These are phyloP conservation scores for Neurospora sp. DNA, from an alignment of 495 filamentous ascomycete species.

Conservation along the genomic window DNA sequence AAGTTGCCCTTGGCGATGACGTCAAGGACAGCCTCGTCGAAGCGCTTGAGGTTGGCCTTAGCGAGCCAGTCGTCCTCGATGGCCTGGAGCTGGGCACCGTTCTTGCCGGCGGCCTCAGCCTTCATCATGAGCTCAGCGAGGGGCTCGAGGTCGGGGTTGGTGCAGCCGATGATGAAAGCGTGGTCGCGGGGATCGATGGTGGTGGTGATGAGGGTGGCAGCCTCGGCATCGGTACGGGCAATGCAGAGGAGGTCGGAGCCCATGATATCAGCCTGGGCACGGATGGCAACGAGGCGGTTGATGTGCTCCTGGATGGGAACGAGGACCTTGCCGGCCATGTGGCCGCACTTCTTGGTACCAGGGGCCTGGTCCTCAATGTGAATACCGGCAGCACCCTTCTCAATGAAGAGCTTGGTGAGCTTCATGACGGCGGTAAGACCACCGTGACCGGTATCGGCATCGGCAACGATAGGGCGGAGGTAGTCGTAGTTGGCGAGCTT, in stretches of 20 bases:
- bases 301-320: constrained; percentile 98
- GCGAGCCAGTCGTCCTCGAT: constrained; percentile 84
- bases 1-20: constrained; percentile 52
- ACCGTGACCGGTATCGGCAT: constrained; percentile 96
- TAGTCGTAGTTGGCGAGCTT: constrained; percentile 82
- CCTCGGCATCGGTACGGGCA: constrained; percentile 93
- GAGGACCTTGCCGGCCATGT: constrained; percentile 98
- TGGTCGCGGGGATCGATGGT: constrained; percentile 95
- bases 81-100: constrained; percentile 69
- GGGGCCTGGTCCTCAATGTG: constrained; percentile 99
- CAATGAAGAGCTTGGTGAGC: constrained; percentile 93
- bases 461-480: constrained; percentile 90
- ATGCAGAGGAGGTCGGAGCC: constrained; percentile 81
- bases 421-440: constrained; percentile 98
- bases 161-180: constrained; percentile 80
- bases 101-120: constrained; percentile 76
- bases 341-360: constrained; percentile 98
- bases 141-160: constrained; percentile 74
- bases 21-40: constrained; percentile 79
- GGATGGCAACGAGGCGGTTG: constrained; percentile 93
- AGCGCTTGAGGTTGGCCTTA: constrained; percentile 81
- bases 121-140: constrained; percentile 85
- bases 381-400: constrained; percentile 94
- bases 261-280: constrained; percentile 98
- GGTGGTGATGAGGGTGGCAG: constrained; percentile 91